phyloP scores from a whole-genome alignment of 495 filamentous ascomycete species.

The Amorphotheca resinae region DNA sequence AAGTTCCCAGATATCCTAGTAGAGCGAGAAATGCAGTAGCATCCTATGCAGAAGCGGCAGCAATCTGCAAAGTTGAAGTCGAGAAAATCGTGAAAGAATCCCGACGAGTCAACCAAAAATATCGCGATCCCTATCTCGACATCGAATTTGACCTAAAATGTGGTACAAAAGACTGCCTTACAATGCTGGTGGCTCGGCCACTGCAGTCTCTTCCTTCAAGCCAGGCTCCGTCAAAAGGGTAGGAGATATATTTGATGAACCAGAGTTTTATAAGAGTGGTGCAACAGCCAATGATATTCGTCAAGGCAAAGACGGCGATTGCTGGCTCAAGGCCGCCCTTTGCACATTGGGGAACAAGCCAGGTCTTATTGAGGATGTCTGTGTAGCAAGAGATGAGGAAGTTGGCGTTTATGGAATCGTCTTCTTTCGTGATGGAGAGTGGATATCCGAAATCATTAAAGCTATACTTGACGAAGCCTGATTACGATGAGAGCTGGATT shows the following conservation, averaged over 20 bases:
- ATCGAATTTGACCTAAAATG: conserved; percentile 69
- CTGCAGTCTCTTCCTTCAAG: conserved; percentile 6
- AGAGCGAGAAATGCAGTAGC: conserved; percentile 32
- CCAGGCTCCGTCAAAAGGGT: conserved; percentile 56
- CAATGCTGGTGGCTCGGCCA: conserved; percentile 18
- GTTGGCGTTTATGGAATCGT: conserved; percentile 93
- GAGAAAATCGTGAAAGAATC: conserved; percentile 76
- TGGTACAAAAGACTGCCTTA: conserved; percentile 36
- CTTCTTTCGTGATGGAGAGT: conserved; percentile 84
- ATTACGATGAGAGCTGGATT: conserved; percentile 58
- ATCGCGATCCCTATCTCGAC: conserved; percentile 80
- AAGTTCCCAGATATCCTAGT: conserved; percentile 36
- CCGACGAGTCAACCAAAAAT: conserved; percentile 75
- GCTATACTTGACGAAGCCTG: conserved; percentile 67
- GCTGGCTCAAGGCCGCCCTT: conserved; percentile 83
- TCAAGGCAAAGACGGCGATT: conserved; percentile 72
- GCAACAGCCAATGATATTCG: conserved; percentile 73
- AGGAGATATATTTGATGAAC: conserved; percentile 76
- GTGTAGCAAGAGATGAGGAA: conserved; percentile 65
- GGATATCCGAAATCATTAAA: conserved; percentile 79
- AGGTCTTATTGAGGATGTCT: conserved; percentile 66
- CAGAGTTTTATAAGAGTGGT: conserved; percentile 75
- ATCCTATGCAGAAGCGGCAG: conserved; percentile 62
- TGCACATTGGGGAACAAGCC: conserved; percentile 73
- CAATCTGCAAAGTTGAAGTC: conserved; percentile 60